phyloP scores from a whole-genome alignment of 345 rosid species.

The Pistacia atlantica region DNA sequence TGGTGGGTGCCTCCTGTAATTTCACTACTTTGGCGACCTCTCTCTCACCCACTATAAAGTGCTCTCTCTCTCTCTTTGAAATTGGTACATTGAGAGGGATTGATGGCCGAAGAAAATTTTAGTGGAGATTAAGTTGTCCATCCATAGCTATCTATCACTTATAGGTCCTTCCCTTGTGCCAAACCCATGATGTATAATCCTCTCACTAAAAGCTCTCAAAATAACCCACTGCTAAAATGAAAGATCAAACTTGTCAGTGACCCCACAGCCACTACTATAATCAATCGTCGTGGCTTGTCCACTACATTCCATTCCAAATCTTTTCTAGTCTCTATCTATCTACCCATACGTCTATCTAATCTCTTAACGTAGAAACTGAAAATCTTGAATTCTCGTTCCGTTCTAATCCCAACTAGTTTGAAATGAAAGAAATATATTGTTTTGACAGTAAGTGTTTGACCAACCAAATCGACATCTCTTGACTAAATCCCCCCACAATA shows the following conservation, averaged over 20 bases:
- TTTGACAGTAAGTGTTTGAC: slow-evolving; percentile 18
- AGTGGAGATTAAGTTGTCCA: slow-evolving; percentile 14
- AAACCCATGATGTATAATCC: slow-evolving; percentile 19
- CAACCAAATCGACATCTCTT: background rate
- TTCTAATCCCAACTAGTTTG: slow-evolving; percentile 11
- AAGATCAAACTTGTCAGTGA: background rate
- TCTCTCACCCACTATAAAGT: slow-evolving; percentile 22
- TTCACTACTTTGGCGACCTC: slow-evolving; percentile 22
- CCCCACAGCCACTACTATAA: background rate
- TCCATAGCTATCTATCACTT: slow-evolving; percentile 17
- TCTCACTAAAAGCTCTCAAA: background rate
- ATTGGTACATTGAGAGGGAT: background rate
- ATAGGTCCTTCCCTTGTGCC: slow-evolving; percentile 21
- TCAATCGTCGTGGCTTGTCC: background rate
- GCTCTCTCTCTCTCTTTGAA: background rate
- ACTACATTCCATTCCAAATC: background rate
- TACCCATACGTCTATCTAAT: slow-evolving; percentile 8
- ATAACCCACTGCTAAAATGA: background rate
- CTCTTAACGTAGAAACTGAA: slow-evolving; percentile 6
- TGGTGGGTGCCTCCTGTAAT: slow-evolving; percentile 19
- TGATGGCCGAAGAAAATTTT: slow-evolving; percentile 8
- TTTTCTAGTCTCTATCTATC: slow-evolving; percentile 18
- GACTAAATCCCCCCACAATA: background rate
- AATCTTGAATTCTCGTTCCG: background rate
- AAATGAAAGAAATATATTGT: background rate